phyloP scores from a whole-genome alignment of 2,329 filamentous ascomycete species.

The Orbilia oligospora region DNA sequence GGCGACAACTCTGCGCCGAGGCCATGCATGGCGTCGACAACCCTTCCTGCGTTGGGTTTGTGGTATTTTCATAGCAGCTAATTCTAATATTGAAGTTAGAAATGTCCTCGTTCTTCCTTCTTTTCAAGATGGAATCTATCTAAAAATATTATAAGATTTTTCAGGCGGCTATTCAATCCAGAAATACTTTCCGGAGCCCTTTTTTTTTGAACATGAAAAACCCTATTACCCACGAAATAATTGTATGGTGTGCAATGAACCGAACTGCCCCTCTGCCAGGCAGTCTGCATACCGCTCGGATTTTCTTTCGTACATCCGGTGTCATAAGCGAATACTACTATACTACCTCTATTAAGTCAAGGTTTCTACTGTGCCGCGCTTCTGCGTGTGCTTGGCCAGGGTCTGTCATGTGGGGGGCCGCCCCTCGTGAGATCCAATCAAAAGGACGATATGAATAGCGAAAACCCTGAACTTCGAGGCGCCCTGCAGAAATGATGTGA shows the following conservation, averaged over 20 bases:
- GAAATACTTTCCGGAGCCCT: not conserved
- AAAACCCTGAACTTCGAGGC: constrained; percentile 6
- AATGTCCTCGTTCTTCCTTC: not conserved
- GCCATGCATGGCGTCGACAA: not conserved
- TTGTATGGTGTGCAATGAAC: constrained; percentile 4
- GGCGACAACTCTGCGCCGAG: not conserved
- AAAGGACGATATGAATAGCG: not conserved
- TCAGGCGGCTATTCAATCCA: not conserved
- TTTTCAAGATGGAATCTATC: too few relatives aligned
- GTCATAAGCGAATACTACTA: constrained; percentile 18
- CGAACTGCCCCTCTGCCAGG: not conserved
- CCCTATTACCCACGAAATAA: not conserved
- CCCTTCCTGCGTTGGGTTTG: constrained; percentile 8
- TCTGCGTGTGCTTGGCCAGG: not conserved
- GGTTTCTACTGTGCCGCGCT: not conserved
- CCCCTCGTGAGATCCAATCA: constrained; percentile 6
- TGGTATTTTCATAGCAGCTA: constrained; percentile 1
- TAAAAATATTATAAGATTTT: not conserved
- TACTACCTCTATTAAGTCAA: not conserved
- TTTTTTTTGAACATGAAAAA: not conserved
- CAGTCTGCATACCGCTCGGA: not conserved
- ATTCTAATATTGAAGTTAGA: not conserved
- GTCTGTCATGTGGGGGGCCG: not conserved
- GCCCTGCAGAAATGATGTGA: constrained; percentile 14
- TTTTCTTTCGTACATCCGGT: not conserved